phyloP scores from a whole-genome alignment of 306 rosid genomes.

The Lagenaria siceraria region DNA sequence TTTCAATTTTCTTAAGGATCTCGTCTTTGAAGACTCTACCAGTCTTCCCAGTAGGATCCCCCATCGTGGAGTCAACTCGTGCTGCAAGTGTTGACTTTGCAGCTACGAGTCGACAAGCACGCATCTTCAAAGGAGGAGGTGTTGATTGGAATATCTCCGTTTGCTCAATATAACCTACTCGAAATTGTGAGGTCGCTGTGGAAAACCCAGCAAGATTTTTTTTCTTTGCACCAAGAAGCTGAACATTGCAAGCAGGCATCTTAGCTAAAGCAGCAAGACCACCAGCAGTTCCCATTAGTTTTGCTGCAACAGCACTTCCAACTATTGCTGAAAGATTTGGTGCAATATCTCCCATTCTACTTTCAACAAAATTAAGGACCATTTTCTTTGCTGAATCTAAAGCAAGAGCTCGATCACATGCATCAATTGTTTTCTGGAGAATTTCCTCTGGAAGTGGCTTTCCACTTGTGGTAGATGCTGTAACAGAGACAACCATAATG shows the following conservation, averaged over 20 bases:
- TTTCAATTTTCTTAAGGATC: conserved; percentile 82
- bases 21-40: conserved; percentile 63
- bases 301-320: conserved; percentile 93
- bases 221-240: conserved; percentile 94
- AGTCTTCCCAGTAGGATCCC: conserved; percentile 74
- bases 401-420: conserved; percentile 89
- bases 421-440: conserved; percentile 65
- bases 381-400: conserved; percentile 79
- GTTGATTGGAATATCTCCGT: conserved; percentile 82
- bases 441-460: conserved; percentile 92
- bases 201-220: conserved; percentile 94
- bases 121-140: conserved; percentile 78
- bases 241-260: conserved; percentile 99
- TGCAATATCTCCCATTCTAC: conserved; percentile 95
- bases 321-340: conserved; percentile 88
- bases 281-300: conserved; percentile 96
- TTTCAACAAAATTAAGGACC: conserved; percentile 92
- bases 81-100: conserved; percentile 89
- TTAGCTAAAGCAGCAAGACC: conserved; percentile 65
- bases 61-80: conserved; percentile 78
- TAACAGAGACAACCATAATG: conserved; percentile 94
- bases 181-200: conserved; percentile 87
- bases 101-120: conserved; percentile 78
- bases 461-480: conserved; percentile 95
- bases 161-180: conserved; percentile 83